Evolutionary conservation across 495 filamentous ascomycete species (phyloP), one percentile per base, ranked within the genome.

Genomic region (Podospora pseudopauciseta): DNA sequence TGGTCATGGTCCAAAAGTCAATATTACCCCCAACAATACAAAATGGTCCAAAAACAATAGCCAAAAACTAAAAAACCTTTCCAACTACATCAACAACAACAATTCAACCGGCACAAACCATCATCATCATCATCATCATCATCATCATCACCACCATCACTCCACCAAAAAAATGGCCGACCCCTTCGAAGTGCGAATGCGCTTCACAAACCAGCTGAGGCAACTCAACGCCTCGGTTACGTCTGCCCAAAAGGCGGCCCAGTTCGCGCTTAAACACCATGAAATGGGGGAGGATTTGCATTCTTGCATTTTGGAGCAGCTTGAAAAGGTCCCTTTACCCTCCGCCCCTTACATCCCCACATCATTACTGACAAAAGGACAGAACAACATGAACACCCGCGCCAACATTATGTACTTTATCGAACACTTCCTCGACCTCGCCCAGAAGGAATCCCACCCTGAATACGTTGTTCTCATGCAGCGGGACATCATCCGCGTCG

Each of bases 331-430:
- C 77, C 69, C 80, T 74, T 16, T 15, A 15, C 34, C 55, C 18
- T 39, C 55, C 13, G 30, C 53, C 55, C 19, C 60, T 19, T 27
- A 39, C 32, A 28, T 66, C 20, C 9, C 1, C 23, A 23, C 23
- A 23, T 23, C 23, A 23, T 23, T 23, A 23, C 23, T 23, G 23
- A 23, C 23, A 23, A 23, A 23, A 23, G 23, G 23, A 23, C 13
- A 94, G 87, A 96, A 91, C 73, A 92, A 89, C 69, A 96, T 98
- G 90, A 99, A 99, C 80, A 97, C 89, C 60, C 85, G 94, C 58
- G 96, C 96, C 34, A 99, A 99, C 74, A 97, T 99, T 78, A 94
- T 99, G 91, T 98, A 95, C 81, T 98, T 99, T 82, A 89, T 98
- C 75, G 94, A 98, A 76, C 90, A 93, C 69, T 89, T 99, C 65